Percentiles rank a stretch among this genome's conserved stretches.
Conservation (phyloP, 139 green algal species). For the Chlamydomonas asymmetrica region DNA sequence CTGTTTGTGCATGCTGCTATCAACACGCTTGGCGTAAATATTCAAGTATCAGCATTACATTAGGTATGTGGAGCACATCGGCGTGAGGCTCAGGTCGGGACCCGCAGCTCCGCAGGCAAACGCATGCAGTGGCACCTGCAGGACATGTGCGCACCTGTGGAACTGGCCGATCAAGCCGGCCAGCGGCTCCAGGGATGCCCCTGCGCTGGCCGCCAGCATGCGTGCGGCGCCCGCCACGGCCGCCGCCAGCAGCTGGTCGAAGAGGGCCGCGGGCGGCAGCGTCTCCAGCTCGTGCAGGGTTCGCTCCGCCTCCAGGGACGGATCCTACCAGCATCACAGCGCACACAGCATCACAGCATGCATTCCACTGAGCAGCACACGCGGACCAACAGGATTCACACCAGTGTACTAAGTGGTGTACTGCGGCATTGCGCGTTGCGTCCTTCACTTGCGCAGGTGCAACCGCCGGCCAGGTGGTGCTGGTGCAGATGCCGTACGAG, state of each 20-base stretch:
- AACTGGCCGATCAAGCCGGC: slow-evolving; percentile 37
- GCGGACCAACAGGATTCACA: not conserved
- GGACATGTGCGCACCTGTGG: slow-evolving; percentile 26
- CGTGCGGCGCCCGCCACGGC: slow-evolving; percentile 43
- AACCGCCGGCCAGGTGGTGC: too few species aligned
- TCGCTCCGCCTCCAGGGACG: slow-evolving; percentile 71
- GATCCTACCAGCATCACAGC: slow-evolving; percentile 42
- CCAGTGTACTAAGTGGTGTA: too few species aligned
- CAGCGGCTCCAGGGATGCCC: slow-evolving; percentile 50
- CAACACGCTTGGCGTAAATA: too few species aligned
- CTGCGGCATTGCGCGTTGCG: too few species aligned
- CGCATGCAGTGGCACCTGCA: too few species aligned
- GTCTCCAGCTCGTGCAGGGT: slow-evolving; percentile 82
- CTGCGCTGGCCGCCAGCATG: slow-evolving; percentile 48
- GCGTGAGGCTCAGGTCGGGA: too few species aligned
- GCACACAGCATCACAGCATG: not conserved
- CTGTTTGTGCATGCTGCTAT: too few species aligned
- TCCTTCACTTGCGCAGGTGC: too few species aligned
- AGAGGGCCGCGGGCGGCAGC: slow-evolving; percentile 52
- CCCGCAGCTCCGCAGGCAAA: too few species aligned
- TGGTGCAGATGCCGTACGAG: too few species aligned
- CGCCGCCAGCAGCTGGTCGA: slow-evolving; percentile 61
- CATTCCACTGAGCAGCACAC: not conserved
- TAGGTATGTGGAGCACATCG: too few species aligned
- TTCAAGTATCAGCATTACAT: too few species aligned